Conservation (phyloP, 2,329 filamentous ascomycete species). For the Diaporthe sp. region DNA sequence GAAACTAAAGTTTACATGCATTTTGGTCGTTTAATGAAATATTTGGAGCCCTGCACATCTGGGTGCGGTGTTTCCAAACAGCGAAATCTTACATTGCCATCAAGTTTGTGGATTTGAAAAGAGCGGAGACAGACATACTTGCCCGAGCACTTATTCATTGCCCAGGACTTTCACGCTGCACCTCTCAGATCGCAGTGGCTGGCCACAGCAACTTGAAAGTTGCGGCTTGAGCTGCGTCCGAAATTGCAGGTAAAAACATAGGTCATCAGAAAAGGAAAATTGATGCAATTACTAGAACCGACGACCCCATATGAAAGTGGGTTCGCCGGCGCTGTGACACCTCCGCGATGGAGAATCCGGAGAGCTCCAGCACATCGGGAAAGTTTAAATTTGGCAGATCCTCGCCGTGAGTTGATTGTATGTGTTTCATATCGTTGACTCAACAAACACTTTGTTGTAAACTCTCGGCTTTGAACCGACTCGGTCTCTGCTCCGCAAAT, state of each 20-base stretch:
- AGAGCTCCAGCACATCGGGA: neutral
- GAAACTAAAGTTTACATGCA: neutral
- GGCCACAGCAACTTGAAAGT: neutral
- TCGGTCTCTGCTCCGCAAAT: constrained; percentile 3
- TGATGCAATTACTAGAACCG: neutral
- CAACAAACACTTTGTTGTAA: neutral
- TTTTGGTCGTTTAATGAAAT: too few species aligned
- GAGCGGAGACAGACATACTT: neutral
- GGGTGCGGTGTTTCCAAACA: neutral
- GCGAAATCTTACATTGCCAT: neutral
- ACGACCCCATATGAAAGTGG: neutral
- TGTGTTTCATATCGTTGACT: constrained; percentile 4
- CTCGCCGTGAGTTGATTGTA: constrained; percentile 13
- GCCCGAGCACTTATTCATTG: neutral
- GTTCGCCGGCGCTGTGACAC: neutral
- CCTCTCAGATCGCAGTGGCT: neutral
- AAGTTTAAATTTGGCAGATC: constrained; percentile 15
- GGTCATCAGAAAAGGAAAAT: neutral
- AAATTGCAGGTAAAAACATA: neutral
- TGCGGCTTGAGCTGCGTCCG: neutral
- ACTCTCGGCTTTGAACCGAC: constrained; percentile 7
- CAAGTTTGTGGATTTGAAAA: neutral
- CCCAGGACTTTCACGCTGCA: neutral
- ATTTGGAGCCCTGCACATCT: neutral
- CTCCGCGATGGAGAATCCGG: neutral